Evolutionary conservation across 2,329 filamentous ascomycete genomes (phyloP), one percentile per base, ranked within the genome.

Genomic region (Calycina herbarum): DNA sequence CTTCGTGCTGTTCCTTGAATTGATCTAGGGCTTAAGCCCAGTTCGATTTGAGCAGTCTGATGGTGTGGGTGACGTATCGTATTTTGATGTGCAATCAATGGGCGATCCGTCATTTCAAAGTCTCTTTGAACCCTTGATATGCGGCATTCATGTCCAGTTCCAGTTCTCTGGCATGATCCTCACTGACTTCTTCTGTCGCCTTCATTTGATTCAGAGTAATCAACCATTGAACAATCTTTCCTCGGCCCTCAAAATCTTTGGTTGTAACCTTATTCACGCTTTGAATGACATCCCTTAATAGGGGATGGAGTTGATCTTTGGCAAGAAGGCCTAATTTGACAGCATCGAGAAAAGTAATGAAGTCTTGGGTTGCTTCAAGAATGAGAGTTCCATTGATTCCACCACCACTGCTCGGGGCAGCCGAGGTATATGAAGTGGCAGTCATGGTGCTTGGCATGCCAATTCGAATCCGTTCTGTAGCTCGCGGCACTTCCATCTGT

Each of bases 181-280:
- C 91, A 72, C 86, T 89, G 71, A 99, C 79, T 77, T 97, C 93
- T 74, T 98, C 94, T 1, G 93, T 93, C 8, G 94, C 95, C 75
- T 92, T 92, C 95, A 99, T 98, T 79, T 97, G 94, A 76, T 99
- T 99, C 69, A 99, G 82, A 6, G 92, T 91, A 73, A 99, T 99
- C 71, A 99, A 84, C 95, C 95, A 99, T 77, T 97, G 94, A 64
- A 99, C 93, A 73, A 99, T 98, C 84, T 98, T 98, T 73, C 92
- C 93, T 71, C 96, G 89, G 76, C 90, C 94, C 72, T 98, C 94
- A 76, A 99, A 99, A 74, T 98, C 94, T 68, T 89, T 87, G 76
- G 96, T 93, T 2, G 94, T 97, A 69, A 99, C 95, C 75, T 96
- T 95, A 79, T 98, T 98, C 70, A 97, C 94, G 2, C 93, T 94